Evolutionary conservation across 495 filamentous ascomycete species (phyloP), one percentile per base, ranked within the genome.

Genomic region (Annulohypoxylon stygium): DNA sequence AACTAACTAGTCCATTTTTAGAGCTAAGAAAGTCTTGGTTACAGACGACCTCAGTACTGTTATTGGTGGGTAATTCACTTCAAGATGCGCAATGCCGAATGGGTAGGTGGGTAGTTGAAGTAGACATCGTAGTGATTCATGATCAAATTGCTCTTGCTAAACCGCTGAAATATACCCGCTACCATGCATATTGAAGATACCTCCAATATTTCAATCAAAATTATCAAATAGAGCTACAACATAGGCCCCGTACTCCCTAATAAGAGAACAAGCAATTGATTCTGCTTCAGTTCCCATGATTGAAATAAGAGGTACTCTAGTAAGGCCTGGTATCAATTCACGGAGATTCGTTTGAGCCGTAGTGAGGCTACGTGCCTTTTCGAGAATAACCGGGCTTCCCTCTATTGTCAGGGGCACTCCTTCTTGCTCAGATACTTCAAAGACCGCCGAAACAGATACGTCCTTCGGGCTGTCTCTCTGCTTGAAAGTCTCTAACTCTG

Each of bases 211-310:
- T 26, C 43, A 65, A 45, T 65, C 62, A n/a, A 65, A 65, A 20
- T 65, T 65, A 33, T 65, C 62, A 25, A 65, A 65, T 41, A 65
- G 55, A 65, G 62, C 62, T 36, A 65, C 62, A 55, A 65, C 55
- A 14, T 65, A 57, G 37, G 62, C 62, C 3, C 62, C 45, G n/a
- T 65, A 65, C 10, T 65, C 37, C 43, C 30, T 43, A 11, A 65
- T 65, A 1, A 36, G 9, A 3, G 50, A 39, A 6, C 51, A 14
- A 9, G 62, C 23, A 16, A 65, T 25, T 8, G 36, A 41, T 26
- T 45, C 62, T 18, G 48, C 62, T 20, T 39, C 62, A 12, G 36
- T 20, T 26, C 51, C 55, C 36, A 18, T 5, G 25, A 59, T 59
- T 4, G 55, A 43, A 3, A 59, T 43, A 18, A 0, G 26, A 9